A percentile compares a stretch with the other conserved stretches of the same genome.
These are phyloP conservation scores for Apiospora sp. DNA, from an alignment of 2,329 filamentous ascomycete genomes.

Conservation along the genomic window DNA sequence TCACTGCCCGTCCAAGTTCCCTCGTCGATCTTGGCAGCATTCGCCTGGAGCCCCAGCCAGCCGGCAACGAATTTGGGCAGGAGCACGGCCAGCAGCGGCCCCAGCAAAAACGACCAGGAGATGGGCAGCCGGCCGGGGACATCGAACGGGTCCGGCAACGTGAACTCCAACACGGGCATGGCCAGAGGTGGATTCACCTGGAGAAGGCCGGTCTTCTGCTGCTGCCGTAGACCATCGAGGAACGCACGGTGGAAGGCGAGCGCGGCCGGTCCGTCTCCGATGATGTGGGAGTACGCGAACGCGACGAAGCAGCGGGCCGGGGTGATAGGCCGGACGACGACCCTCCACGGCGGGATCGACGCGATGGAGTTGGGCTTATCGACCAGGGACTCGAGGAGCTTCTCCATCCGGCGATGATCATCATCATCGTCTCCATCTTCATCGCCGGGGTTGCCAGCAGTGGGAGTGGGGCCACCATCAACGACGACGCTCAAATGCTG, in stretches of 20 bases:
- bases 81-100: conserved; percentile 46
- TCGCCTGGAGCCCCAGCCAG: conserved; percentile 44
- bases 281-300: conserved; percentile 52
- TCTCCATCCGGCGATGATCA: conserved; percentile 33
- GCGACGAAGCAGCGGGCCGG: conserved; percentile 42
- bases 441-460: background rate
- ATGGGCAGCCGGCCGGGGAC: conserved; percentile 48
- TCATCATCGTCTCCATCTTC: background rate
- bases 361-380: conserved; percentile 41
- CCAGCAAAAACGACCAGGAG: conserved; percentile 53
- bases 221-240: conserved; percentile 35
- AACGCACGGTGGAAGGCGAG: conserved; percentile 52
- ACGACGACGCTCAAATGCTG: conserved; percentile 49
- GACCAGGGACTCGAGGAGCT: conserved; percentile 40
- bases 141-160: conserved; percentile 48
- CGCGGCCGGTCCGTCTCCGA: conserved; percentile 53
- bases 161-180: conserved; percentile 28
- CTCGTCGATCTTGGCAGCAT: conserved; percentile 36
- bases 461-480: conserved; percentile 17
- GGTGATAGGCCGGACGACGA: conserved; percentile 45
- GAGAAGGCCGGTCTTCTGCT: background rate
- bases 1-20: conserved; percentile 45
- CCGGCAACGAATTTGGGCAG: conserved; percentile 45
- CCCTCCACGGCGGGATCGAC: conserved; percentile 50
- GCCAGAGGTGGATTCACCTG: conserved; percentile 18